Conservation (phyloP, 768 basidiomycete genomes). For the Mycena crocata region DNA sequence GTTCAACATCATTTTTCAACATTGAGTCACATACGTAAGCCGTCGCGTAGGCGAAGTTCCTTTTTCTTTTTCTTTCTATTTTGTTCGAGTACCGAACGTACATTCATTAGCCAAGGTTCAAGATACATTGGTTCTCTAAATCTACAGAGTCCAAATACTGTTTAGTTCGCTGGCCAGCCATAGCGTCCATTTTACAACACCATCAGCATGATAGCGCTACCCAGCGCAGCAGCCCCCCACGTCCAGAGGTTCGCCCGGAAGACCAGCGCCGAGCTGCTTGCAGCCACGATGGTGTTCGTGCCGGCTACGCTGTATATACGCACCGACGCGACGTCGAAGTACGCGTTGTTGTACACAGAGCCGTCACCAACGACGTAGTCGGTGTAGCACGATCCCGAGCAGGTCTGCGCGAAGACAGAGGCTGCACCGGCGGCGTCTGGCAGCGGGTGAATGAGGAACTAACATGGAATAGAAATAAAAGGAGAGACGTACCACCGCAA, state of each 20-base stretch:
- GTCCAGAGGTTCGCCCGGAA: background rate
- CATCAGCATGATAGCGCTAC: background rate
- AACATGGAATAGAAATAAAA: background rate
- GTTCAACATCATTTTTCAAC: too few relatives aligned
- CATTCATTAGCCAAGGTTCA: too few relatives aligned
- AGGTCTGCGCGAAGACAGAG: slow-evolving; percentile 68
- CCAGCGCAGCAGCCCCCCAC: slow-evolving; percentile 14
- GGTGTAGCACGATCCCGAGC: slow-evolving; percentile 74
- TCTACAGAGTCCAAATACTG: background rate
- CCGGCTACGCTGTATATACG: slow-evolving; percentile 57
- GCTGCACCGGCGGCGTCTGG: slow-evolving; percentile 64
- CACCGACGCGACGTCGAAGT: slow-evolving; percentile 78
- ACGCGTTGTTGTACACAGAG: slow-evolving; percentile 71
- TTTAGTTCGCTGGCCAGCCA: background rate
- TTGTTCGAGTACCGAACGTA: too few relatives aligned
- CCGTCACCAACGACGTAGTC: slow-evolving; percentile 76
- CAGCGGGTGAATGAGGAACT: slow-evolving; percentile 18
- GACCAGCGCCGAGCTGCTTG: slow-evolving; percentile 3
- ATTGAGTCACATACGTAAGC: too few relatives aligned
- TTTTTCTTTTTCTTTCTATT: too few relatives aligned
- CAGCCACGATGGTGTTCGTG: slow-evolving; percentile 39
- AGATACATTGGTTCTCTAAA: background rate
- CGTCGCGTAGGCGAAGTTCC: too few relatives aligned
- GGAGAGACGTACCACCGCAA: slow-evolving; percentile 60
- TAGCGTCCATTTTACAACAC: background rate